Evolutionary conservation across 23 red algal genomes (phyloP).

Genomic region (Gracilaria caudata): DNA sequence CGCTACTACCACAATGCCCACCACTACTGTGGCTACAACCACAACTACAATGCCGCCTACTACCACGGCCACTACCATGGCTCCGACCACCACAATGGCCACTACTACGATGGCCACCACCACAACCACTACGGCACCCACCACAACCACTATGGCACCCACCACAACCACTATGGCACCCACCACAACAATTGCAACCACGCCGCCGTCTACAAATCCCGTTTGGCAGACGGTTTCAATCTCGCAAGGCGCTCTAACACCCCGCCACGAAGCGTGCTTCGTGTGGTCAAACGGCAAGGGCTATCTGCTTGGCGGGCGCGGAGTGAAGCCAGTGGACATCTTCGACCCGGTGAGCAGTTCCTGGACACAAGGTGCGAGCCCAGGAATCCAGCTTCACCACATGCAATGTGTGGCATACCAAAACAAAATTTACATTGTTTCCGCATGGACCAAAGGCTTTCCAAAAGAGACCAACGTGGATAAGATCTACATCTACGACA

Average conservation of each 20-base stretch:
- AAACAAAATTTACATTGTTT: conserved; percentile 29
- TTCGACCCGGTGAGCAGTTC: conserved; percentile 46
- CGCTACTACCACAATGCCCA: neutral
- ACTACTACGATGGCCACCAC: neutral
- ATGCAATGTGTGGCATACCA: conserved; percentile 63
- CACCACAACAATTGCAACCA: neutral
- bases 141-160: neutral
- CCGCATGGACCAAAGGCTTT: conserved; percentile 53
- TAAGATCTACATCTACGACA: conserved; percentile 62
- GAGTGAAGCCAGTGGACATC: conserved; percentile 45
- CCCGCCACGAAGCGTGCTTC: conserved; percentile 67
- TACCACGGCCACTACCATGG: neutral
- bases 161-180: neutral
- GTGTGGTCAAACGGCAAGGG: conserved; percentile 51
- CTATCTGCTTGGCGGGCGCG: conserved; percentile 57
- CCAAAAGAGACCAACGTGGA: conserved; percentile 46
- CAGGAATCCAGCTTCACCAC: conserved; percentile 70
- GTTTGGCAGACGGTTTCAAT: conserved; percentile 19
- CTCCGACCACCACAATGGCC: neutral
- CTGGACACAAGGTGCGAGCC: conserved; percentile 33
- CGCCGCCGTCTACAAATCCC: conserved; percentile 1
- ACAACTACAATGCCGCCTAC: neutral
- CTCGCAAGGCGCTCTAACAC: neutral
- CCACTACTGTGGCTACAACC: neutral
- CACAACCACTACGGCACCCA: neutral